A percentile compares a stretch with the other conserved stretches of the same genome.
These are phyloP conservation scores for Taxawa tesnikishii DNA, from an alignment of 2,329 filamentous ascomycete genomes.

Conservation along the genomic window DNA sequence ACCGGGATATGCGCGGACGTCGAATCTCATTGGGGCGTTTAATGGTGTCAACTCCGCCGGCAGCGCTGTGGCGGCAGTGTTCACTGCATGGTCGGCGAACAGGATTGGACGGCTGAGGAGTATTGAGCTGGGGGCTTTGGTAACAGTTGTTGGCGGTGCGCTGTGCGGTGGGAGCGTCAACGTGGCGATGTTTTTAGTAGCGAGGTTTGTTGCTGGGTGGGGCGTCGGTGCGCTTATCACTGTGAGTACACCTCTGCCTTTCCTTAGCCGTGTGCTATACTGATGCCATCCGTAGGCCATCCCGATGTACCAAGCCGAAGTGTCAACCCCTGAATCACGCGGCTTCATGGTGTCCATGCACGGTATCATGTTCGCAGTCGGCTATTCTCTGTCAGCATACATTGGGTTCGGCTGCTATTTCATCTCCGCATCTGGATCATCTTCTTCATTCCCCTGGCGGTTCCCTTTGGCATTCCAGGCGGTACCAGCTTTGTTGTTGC, in stretches of 20 bases:
- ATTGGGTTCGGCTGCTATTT: slow-evolving; percentile 29
- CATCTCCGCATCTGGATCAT: slow-evolving; percentile 17
- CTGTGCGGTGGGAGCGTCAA: slow-evolving; percentile 24
- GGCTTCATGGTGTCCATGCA: slow-evolving; percentile 28
- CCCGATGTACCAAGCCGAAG: slow-evolving; percentile 27
- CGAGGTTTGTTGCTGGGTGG: slow-evolving; percentile 23
- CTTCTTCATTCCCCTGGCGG: slow-evolving; percentile 30
- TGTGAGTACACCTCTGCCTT: background rate
- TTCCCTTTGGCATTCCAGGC: slow-evolving; percentile 33
- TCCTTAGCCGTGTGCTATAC: too few species aligned
- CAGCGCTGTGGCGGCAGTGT: slow-evolving; percentile 23
- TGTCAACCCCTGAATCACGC: slow-evolving; percentile 24
- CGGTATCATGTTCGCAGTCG: slow-evolving; percentile 29
- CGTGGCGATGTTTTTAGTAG: slow-evolving; percentile 29
- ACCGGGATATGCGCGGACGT: slow-evolving; percentile 28
- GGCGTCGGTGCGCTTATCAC: background rate
- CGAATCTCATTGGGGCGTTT: slow-evolving; percentile 30
- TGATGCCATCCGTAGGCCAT: slow-evolving; percentile 9
- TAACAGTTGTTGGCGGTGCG: slow-evolving; percentile 27
- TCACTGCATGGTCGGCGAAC: slow-evolving; percentile 28
- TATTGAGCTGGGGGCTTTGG: slow-evolving; percentile 22
- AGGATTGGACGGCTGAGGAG: slow-evolving; percentile 24
- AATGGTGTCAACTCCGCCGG: slow-evolving; percentile 34
- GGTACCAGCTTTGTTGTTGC: slow-evolving; percentile 26
- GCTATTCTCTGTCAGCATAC: slow-evolving; percentile 28